These are phyloP conservation scores for Kwoniella heveanensis DNA, from an alignment of 768 basidiomycete genomes.

Conservation along the genomic window DNA sequence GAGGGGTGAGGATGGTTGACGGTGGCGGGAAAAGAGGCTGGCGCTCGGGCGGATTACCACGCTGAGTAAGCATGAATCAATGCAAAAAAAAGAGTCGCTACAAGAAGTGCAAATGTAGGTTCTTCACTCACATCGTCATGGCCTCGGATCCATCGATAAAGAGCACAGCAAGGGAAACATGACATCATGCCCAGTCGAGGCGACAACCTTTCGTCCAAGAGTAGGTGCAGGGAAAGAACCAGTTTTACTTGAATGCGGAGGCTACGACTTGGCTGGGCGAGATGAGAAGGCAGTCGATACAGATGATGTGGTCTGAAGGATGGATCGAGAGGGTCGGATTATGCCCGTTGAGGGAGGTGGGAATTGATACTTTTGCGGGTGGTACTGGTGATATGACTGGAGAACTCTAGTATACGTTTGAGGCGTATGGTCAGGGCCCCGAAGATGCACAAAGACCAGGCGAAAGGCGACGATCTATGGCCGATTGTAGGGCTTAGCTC, in stretches of 20 bases:
- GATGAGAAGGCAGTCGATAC: no score
- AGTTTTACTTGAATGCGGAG: no score
- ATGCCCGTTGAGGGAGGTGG: no score
- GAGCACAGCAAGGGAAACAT: conserved; percentile 7
- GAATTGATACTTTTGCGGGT: no score
- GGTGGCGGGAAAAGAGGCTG: conserved; percentile 24
- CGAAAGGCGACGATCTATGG: neutral
- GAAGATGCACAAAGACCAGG: no score
- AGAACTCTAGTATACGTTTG: no score
- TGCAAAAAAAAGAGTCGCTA: no score
- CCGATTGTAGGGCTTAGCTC: neutral
- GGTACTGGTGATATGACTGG: no score
- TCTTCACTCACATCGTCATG: conserved; percentile 1
- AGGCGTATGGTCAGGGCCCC: no score
- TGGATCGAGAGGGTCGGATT: no score
- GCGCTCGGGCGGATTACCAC: conserved; percentile 13
- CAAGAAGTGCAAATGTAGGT: neutral
- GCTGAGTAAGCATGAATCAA: neutral
- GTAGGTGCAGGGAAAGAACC: neutral
- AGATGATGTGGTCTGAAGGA: no score
- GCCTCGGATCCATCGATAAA: conserved; percentile 3
- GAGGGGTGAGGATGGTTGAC: conserved; percentile 20
- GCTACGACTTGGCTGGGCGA: no score
- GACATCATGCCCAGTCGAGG: conserved; percentile 8
- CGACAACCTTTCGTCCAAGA: conserved; percentile 4